Evolutionary conservation across 345 rosid genomes (phyloP).

Genomic region (Gynandropsis gynandra): DNA sequence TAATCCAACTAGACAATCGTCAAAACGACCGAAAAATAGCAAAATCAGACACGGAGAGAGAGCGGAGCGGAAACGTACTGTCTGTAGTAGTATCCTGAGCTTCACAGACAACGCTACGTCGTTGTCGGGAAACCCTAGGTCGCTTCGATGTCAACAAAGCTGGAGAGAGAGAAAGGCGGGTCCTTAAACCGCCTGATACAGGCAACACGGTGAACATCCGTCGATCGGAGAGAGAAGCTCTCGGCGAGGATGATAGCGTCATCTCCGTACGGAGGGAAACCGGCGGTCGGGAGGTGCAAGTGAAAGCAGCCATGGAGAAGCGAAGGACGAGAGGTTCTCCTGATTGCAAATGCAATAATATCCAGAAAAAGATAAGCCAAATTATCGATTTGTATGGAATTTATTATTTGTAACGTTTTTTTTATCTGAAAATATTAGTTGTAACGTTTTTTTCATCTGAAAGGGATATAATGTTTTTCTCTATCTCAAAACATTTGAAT

Average conservation of each 20-base stretch:
- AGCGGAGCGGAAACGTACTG: constrained; percentile 20
- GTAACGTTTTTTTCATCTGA: too few species aligned
- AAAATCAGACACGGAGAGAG: neutral
- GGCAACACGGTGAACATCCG: constrained; percentile 26
- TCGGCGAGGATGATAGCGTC: constrained; percentile 8
- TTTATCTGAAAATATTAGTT: too few species aligned
- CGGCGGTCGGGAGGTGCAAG: constrained; percentile 28
- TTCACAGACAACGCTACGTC: constrained; percentile 41
- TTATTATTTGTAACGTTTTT: too few species aligned
- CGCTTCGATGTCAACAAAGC: constrained; percentile 25
- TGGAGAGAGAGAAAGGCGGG: constrained; percentile 30
- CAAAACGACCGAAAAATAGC: neutral
- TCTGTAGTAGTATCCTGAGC: constrained; percentile 43
- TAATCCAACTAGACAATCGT: neutral
- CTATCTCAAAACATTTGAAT: too few species aligned
- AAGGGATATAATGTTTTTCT: too few species aligned
- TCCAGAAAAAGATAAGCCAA: constrained; percentile 9
- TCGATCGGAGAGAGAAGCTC: constrained; percentile 23
- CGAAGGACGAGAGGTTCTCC: constrained; percentile 19
- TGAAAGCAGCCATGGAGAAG: constrained; percentile 34
- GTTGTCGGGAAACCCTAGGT: constrained; percentile 31
- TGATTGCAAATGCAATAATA: constrained; percentile 22
- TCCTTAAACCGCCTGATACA: constrained; percentile 42
- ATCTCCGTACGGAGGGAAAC: constrained; percentile 28
- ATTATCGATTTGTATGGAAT: too few species aligned